Percentiles rank a stretch among this genome's conserved stretches.
Evolutionary conservation across 495 filamentous ascomycete species (phyloP).

Genomic region (Neurospora sp.): DNA sequence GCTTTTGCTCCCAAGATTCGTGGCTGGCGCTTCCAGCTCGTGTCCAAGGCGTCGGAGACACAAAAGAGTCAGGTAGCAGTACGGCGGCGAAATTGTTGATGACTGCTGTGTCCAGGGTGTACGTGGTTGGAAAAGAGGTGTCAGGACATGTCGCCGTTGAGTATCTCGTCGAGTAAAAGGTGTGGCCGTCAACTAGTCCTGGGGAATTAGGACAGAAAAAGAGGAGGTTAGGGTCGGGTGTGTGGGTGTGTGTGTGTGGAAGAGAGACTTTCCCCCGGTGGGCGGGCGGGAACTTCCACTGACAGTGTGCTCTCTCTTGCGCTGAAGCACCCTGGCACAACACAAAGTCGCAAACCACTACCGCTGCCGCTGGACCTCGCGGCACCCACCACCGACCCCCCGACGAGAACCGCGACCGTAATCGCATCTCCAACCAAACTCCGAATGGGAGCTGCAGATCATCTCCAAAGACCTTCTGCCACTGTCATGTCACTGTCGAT

Average conservation of each 20-base stretch:
- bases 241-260: slow-evolving; percentile 1
- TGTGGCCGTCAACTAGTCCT: neutral
- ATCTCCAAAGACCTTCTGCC: neutral
- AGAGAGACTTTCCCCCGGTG: neutral
- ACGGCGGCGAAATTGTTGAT: neutral
- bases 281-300: neutral
- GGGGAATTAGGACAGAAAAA: neutral
- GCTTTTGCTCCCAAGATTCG: neutral
- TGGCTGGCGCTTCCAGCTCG: neutral
- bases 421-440: neutral
- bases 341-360: neutral
- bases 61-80: neutral
- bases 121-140: neutral
- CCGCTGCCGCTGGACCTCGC: neutral
- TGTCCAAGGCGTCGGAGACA: neutral
- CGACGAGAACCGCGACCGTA: neutral
- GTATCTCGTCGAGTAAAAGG: neutral
- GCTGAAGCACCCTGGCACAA: neutral
- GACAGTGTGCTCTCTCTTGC: neutral
- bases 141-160: neutral
- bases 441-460: neutral
- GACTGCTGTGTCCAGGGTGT: neutral
- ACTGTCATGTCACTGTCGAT: neutral
- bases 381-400: neutral
- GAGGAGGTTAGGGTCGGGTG: neutral